phyloP scores from a whole-genome alignment of 1,284 basidiomycete genomes.

The Marasmius fiardii region DNA sequence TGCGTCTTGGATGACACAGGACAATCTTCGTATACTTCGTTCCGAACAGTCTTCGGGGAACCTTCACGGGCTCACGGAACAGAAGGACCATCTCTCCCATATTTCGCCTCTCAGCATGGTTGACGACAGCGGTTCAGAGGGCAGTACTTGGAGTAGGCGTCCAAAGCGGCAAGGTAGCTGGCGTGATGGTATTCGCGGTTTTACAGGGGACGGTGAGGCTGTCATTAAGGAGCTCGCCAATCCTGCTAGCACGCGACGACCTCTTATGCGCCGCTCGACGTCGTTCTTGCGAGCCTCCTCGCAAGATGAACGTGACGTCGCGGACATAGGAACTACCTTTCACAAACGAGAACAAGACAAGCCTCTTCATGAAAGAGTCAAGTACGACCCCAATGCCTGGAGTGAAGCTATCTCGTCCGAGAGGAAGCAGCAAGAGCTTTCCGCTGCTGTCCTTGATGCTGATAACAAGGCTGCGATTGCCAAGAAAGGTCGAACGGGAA shows the following conservation, averaged over 20 bases:
- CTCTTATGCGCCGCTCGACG: conserved; percentile 19
- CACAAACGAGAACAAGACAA: conserved; percentile 53
- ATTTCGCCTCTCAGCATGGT: conserved; percentile 88
- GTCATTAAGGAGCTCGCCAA: conserved; percentile 9
- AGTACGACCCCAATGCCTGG: conserved; percentile 33
- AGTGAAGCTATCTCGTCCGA: conserved; percentile 36
- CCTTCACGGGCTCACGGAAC: conserved; percentile 62
- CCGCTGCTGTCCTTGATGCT: conserved; percentile 46
- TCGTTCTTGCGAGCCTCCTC: conserved; percentile 19
- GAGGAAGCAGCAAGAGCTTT: conserved; percentile 45
- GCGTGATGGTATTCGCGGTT: conserved; percentile 50
- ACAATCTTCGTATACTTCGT: conserved; percentile 79
- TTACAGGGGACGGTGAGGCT: conserved; percentile 35
- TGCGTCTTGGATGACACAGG: conserved; percentile 94
- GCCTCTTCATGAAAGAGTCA: conserved; percentile 59
- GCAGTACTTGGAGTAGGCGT: conserved; percentile 38
- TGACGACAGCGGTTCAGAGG: conserved; percentile 48
- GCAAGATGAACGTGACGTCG: conserved; percentile 45
- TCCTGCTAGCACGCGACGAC: not conserved
- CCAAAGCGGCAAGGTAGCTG: conserved; percentile 52
- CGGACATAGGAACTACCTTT: conserved; percentile 38
- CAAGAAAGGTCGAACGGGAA: conserved; percentile 24
- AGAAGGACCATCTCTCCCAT: conserved; percentile 87
- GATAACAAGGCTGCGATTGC: conserved; percentile 37
- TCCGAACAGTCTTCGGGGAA: conserved; percentile 79